Percentiles rank a stretch among this genome's conserved stretches.
These are phyloP conservation scores for Lasiodiplodia hormozganensis DNA, from an alignment of 2,329 filamentous ascomycete species.

Conservation along the genomic window DNA sequence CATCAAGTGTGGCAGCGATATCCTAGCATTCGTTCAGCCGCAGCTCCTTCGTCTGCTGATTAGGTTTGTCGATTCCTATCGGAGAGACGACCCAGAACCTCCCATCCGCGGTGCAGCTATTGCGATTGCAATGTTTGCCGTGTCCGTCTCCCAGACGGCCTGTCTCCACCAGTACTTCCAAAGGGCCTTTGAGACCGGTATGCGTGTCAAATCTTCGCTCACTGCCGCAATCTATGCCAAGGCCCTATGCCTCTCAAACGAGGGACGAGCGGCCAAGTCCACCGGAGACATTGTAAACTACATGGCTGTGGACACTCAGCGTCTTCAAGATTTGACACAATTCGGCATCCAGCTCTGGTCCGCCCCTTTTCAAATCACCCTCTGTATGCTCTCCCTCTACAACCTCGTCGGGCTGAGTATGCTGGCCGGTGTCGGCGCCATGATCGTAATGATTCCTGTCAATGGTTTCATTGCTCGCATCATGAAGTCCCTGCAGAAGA, in stretches of 20 bases:
- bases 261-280: conserved; percentile 85
- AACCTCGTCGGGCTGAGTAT: conserved; percentile 94
- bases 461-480: conserved; percentile 90
- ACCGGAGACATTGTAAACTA: conserved; percentile 99
- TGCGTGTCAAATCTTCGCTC: conserved; percentile 92
- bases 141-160: conserved; percentile 84
- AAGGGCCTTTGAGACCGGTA: conserved; percentile 89
- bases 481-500: conserved; percentile 94
- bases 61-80: conserved; percentile 81
- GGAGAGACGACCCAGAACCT: conserved; percentile 70
- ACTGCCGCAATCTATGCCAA: conserved; percentile 94
- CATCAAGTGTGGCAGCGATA: conserved; percentile 89
- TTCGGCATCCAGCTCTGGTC: conserved; percentile 97
- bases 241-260: conserved; percentile 87
- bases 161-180: conserved; percentile 99
- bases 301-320: conserved; percentile 98
- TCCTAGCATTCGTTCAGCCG: conserved; percentile 86
- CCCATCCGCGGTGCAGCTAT: conserved; percentile 85
- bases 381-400: conserved; percentile 96
- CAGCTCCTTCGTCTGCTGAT: conserved; percentile 88
- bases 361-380: conserved; percentile 91
- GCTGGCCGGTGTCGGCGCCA: conserved; percentile 91
- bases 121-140: conserved; percentile 87
- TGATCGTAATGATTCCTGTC: conserved; percentile 96
- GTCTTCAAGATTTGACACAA: conserved; percentile 91